Base-by-base conservation (phyloP, 352 stramenopile genomes). In the Phytopythium boreale region DNA sequence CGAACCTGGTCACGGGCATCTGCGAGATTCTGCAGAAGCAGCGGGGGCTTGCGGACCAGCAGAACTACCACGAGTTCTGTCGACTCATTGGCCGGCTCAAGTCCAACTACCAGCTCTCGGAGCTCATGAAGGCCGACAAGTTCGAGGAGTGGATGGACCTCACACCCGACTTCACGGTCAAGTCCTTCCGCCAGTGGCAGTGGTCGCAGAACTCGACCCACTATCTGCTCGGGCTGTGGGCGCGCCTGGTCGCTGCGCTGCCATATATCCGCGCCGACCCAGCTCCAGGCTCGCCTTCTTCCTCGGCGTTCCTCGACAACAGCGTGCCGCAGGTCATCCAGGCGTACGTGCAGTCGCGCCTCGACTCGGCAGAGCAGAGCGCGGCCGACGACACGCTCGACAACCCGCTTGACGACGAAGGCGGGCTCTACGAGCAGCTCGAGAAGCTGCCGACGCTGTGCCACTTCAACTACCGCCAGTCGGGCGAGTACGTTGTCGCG, bases 31-130 rank as follows among this genome's bases (percentile, higher is more conserved):
- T 99, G 34, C 83, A 82, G 43, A 96, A 96, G 46, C 90, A 98
- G 69, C 93, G 97, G 50, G 97, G 97, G n/a, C 84, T 99, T 14
- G 92, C 97, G n/a, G 93, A 99, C 67, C 92, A 98, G 67, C 93
- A 99, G 63, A 99, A 99, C 71, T 99, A 99, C 74, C 97, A 99
- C 82, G 90, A 99, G 71, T 99, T 99, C 72, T 99, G 97, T 81
- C 89, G 97, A 39, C 72, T 99, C 14, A 83, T 99, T n/a, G 95
- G 97, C 1, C 80, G 97, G 2, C 72, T 99, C 46, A 99, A 99
- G 80, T 96, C 93, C 7, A 99, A 99, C 75, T 99, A 99, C 77
- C 97, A 99, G 78, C 84, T 99, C 19, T 97, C 88, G 34, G 96
- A 99, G 75, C 82, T 99, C 39, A 97, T 99, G 63, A 98, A 98